A percentile compares a stretch with the other conserved stretches of the same genome.
Evolutionary conservation across 78 protist genomes (phyloP).

Genomic region (Cavenderia fasciculata): DNA sequence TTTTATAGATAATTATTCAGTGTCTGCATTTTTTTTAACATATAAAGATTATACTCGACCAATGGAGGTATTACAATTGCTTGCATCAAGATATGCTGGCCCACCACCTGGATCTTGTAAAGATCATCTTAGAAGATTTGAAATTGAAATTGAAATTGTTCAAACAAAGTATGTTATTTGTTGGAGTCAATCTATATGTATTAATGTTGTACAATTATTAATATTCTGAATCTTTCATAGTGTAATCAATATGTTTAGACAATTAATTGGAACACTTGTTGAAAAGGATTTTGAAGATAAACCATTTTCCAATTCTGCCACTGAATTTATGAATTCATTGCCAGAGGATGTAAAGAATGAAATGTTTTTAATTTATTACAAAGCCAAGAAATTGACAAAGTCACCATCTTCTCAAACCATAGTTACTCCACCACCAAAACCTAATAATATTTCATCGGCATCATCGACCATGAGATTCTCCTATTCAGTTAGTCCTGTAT

Average conservation of each 20-base stretch:
- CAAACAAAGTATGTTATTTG: constrained; percentile 12
- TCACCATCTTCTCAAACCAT: constrained; percentile 14
- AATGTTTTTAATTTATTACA: constrained; percentile 34
- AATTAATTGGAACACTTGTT: constrained; percentile 43
- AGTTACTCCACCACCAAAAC: neutral
- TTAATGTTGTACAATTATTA: neutral
- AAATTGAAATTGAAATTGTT: constrained; percentile 59
- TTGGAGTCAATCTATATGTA: neutral
- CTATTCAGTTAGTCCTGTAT: constrained; percentile 56
- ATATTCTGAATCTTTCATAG: neutral
- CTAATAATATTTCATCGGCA: constrained; percentile 22
- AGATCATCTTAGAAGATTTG: constrained; percentile 57
- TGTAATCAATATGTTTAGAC: constrained; percentile 34
- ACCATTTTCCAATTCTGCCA: neutral
- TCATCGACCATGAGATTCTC: constrained; percentile 72
- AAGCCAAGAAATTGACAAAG: constrained; percentile 17
- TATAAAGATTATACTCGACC: constrained; percentile 74
- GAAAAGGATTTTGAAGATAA: constrained; percentile 18
- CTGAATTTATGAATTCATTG: constrained; percentile 57
- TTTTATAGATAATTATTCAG: constrained; percentile 27
- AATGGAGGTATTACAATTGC: constrained; percentile 18
- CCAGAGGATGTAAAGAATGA: constrained; percentile 58
- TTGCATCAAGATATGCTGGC: constrained; percentile 42
- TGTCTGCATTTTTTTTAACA: constrained; percentile 68
- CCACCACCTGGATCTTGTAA: constrained; percentile 58